phyloP scores from a whole-genome alignment of 192 early-diverging fungal genomes.

The Podila clonocystis region DNA sequence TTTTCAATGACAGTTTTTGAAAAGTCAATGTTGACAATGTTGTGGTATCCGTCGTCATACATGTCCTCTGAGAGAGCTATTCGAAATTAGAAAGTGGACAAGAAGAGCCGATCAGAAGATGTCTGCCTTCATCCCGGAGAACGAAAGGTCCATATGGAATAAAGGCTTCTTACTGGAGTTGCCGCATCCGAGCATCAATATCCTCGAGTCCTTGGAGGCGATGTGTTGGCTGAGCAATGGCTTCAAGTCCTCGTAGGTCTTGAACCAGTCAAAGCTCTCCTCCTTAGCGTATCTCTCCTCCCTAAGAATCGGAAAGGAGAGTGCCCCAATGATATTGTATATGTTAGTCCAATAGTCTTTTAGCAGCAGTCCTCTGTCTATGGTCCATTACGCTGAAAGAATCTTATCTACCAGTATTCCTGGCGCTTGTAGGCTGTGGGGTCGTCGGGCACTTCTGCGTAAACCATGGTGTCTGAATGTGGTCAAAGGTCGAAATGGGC shows the following conservation, averaged over 20 bases:
- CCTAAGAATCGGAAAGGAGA: background rate
- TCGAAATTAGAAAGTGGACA: background rate
- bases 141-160: background rate
- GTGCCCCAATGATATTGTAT: background rate
- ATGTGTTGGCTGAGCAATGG: slow-evolving; percentile 66
- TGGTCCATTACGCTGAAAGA: background rate
- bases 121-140: background rate
- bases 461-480: slow-evolving; percentile 23
- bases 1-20: slow-evolving; percentile 79
- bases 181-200: slow-evolving; percentile 91
- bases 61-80: slow-evolving; percentile 78
- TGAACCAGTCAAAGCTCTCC: slow-evolving; percentile 90
- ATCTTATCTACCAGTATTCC: slow-evolving; percentile 74
- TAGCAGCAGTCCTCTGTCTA: background rate
- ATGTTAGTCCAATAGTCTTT: background rate
- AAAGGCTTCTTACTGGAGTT: slow-evolving; percentile 65
- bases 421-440: slow-evolving; percentile 77
- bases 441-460: slow-evolving; percentile 65
- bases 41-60: slow-evolving; percentile 78
- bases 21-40: slow-evolving; percentile 86
- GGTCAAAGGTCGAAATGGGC: background rate
- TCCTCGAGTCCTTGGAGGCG: slow-evolving; percentile 60
- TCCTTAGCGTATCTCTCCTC: slow-evolving; percentile 54
- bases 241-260: slow-evolving; percentile 78
- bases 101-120: background rate